Evolutionary conservation across 306 rosid genomes (phyloP), one percentile per base, ranked within the genome.

Genomic region (Medicago arabica): DNA sequence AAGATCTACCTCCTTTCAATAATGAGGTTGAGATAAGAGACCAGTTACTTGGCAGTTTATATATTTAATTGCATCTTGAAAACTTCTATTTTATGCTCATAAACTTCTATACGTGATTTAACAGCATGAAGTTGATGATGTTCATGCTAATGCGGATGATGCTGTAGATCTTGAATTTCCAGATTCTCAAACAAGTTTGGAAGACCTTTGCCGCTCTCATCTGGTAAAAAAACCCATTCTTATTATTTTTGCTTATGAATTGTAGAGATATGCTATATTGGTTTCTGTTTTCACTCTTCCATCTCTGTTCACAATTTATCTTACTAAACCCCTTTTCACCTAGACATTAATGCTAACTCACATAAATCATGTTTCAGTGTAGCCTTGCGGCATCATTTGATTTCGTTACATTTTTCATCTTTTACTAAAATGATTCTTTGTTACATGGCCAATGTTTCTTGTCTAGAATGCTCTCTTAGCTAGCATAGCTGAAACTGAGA

Each of bases 171-270:
- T 75, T 62, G 87, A 85, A 40, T 78, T 66, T 88, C 84, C 88
- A 49, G 78, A 85, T 79, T 83, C 92, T 78, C 92, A 85, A 67
- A 71, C 81, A 83, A 90, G 85, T 79, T 75, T 90, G 73, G 98
- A 92, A 90, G 98, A 92, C 75, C 91, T 95, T 11, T 95, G 99
- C 77, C 97, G 96, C 76, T 92, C 96, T 89, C 99, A 95, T 86
- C 88, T 95, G 69, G 99, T 95, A 85, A 84, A 84, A 93, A 78
- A 15, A 65, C 71, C 60, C 53, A 44, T 58, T 59, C 18, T 72
- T 34, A 59, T 63, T 4, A 16, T 23, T 28, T 60, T 66, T 63
- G 50, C 18, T 55, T 39, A 40, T 66, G 14, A 60, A 14, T 39
- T 75, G 6, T 71, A 8, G 23, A 51, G 44, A 23, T 71, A 15